Base-by-base conservation (phyloP, 179 eudicot genomes). In the Patellifolia procumbens region DNA sequence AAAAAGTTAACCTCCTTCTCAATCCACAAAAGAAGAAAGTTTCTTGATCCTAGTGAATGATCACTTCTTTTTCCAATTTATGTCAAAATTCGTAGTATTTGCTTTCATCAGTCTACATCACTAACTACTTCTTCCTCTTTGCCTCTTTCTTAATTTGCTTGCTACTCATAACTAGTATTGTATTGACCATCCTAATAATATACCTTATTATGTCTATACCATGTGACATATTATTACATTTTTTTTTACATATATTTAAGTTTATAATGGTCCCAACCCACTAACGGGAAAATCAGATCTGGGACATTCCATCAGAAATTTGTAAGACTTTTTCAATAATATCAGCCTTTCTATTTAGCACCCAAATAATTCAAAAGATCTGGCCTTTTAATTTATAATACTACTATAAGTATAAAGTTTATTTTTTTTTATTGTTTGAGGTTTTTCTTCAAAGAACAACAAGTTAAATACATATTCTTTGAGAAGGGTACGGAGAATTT, bases 91-190 rank as follows among this genome's bases (percentile, higher is more conserved):
- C n/a, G n/a, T n/a, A n/a, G 52, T 31, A 72, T 11, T 35, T 59
- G 45, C 48, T 35, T 72, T 42, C 49, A 72, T 51, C 70, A 71
- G 56, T 72, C 81, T 63, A 78, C 63, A 63, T 72, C 71, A 49
- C 55, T 46, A 26, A 2, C 35, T 45, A 22, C 3, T 37, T n/a
- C 24, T 37, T 45, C 6, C 22, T 7, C 13, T 66, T 67, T 15
- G 46, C 32, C 5, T 75, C 11, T 49, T 43, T 15, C 70, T 73
- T 29, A 77, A 46, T 52, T 59, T 77, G 62, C 51, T 32, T 68
- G 63, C 10, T 35, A 28, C 65, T 26, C 6, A 11, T 31, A 24
- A 28, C 28, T 24, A 59, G 26, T 59, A 24, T n/a, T 53, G 60
- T 26, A 48, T 28, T 63, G 56, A 61, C 79, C 43, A 55, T 53